Conservation (phyloP, 2,329 filamentous ascomycete genomes). For the Elsinoe australis region DNA sequence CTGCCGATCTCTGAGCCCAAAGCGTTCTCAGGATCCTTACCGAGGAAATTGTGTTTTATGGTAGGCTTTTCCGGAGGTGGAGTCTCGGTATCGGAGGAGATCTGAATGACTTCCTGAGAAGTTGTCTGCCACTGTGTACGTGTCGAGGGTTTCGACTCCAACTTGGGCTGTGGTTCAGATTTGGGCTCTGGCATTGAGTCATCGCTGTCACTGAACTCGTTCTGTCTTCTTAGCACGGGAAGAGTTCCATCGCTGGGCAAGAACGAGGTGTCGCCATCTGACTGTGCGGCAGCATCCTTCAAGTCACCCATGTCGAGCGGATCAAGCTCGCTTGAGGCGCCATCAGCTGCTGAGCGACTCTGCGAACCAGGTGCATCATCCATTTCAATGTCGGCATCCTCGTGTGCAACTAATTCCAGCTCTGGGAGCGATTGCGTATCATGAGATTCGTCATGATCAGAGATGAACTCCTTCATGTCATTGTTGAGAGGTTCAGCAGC, state of each 20-base stretch:
- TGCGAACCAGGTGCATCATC: neutral
- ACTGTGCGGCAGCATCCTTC: slow-evolving; percentile 2
- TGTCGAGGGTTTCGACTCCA: too few relatives aligned
- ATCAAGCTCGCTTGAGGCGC: neutral
- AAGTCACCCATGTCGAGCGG: neutral
- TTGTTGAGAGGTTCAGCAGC: neutral
- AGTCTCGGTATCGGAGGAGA: slow-evolving; percentile 11
- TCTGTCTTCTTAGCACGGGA: neutral
- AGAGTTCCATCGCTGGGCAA: slow-evolving; percentile 2
- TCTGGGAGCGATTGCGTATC: neutral
- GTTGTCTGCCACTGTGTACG: neutral
- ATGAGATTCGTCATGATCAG: neutral
- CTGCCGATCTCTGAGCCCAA: neutral
- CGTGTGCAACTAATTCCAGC: neutral
- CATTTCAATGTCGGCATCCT: neutral
- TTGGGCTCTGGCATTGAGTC: neutral
- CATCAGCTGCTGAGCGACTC: neutral
- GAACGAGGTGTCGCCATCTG: slow-evolving; percentile 5
- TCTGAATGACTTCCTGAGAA: neutral
- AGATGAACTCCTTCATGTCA: slow-evolving; percentile 15
- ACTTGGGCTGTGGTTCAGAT: neutral
- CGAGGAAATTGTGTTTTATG: neutral
- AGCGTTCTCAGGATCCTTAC: neutral
- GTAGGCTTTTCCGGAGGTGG: neutral
- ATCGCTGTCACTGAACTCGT: neutral